phyloP scores from a whole-genome alignment of 176 grass and related monocot genomes.

The Dendrocalamus sinicus region DNA sequence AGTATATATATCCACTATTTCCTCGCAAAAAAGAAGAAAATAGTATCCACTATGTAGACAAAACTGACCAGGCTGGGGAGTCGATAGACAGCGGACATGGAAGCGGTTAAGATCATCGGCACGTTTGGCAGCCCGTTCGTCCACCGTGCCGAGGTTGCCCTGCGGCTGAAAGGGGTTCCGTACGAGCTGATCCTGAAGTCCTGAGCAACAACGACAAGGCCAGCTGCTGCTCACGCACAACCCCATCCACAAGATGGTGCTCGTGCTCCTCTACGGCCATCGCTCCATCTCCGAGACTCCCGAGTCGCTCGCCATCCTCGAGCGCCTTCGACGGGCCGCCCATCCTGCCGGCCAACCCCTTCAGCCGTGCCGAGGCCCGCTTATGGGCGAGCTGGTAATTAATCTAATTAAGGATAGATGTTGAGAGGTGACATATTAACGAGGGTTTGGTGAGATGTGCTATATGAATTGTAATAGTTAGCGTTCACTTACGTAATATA shows the following conservation, averaged over 20 bases:
- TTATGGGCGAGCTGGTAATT: conserved; percentile 18
- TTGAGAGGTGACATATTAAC: too few relatives aligned
- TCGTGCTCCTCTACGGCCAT: conserved; percentile 49
- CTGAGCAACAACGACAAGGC: conserved; percentile 51
- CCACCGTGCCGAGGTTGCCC: conserved; percentile 11
- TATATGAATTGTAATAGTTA: too few relatives aligned
- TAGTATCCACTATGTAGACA: too few relatives aligned
- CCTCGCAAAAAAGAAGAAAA: too few relatives aligned
- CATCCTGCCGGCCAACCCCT: conserved; percentile 45
- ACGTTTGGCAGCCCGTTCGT: background rate
- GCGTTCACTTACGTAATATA: too few relatives aligned
- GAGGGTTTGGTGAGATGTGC: too few relatives aligned
- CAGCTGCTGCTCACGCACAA: conserved; percentile 47
- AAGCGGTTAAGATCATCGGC: conserved; percentile 24
- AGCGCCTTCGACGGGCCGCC: conserved; percentile 16
- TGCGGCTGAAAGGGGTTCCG: conserved; percentile 10
- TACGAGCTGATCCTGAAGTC: background rate
- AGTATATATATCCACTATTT: too few relatives aligned
- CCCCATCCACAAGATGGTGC: conserved; percentile 44
- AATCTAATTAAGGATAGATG: too few relatives aligned
- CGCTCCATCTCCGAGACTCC: conserved; percentile 26
- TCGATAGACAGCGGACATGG: background rate
- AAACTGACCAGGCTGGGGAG: background rate
- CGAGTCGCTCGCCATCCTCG: conserved; percentile 49
- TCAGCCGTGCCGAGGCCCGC: background rate